Evolutionary conservation across 345 rosid genomes (phyloP).

Genomic region (Eucalyptus marginata): DNA sequence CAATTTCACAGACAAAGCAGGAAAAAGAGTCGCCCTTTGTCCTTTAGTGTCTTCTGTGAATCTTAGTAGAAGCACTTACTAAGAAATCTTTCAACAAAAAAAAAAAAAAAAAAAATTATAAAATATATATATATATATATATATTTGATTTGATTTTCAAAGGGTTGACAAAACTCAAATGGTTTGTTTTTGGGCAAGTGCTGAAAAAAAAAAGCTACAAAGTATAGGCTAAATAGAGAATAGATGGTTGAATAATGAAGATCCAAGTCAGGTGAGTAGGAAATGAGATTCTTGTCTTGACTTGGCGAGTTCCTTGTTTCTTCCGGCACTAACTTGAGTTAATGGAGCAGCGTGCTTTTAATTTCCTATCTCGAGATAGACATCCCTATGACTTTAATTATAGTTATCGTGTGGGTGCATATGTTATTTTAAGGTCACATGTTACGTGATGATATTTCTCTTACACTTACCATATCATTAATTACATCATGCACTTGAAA

Average conservation of each 20-base stretch:
- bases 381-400: not conserved
- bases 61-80: not conserved
- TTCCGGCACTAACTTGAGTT: not conserved
- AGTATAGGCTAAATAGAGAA: not conserved
- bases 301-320: not conserved
- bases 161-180: not conserved
- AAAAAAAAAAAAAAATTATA: too few relatives aligned
- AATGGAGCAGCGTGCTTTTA: not conserved
- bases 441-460: not conserved
- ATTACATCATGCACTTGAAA: not conserved
- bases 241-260: not conserved
- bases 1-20: not conserved
- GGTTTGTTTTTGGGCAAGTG: not conserved
- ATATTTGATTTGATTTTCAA: not conserved
- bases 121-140: too few relatives aligned
- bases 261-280: not conserved
- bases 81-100: not conserved
- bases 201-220: not conserved
- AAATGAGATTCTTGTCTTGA: not conserved
- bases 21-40: not conserved
- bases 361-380: not conserved
- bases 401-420: not conserved
- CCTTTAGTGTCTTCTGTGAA: not conserved
- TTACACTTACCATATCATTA: not conserved
- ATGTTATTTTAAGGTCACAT: not conserved